These are phyloP conservation scores for Trichopus zeylanicus DNA, from an alignment of 116 monocot species.

Conservation along the genomic window DNA sequence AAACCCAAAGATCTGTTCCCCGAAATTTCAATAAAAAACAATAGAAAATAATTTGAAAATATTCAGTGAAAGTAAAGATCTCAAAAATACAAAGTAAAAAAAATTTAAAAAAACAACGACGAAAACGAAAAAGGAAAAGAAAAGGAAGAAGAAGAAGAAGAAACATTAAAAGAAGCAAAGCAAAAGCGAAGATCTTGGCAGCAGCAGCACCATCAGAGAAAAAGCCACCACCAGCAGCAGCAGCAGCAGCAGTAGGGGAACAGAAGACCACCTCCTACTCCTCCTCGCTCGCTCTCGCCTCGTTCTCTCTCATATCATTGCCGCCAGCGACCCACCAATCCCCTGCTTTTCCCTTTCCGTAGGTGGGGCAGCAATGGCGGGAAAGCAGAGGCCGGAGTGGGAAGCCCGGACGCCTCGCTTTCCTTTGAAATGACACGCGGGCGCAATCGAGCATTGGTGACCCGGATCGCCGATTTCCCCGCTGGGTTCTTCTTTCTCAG, in stretches of 20 bases:
- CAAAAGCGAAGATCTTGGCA: neutral
- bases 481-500: neutral
- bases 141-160: neutral
- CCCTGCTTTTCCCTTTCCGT: neutral
- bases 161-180: neutral
- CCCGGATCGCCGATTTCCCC: neutral
- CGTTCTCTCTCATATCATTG: constrained; percentile 2
- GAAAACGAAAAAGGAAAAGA: neutral
- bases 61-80: too few relatives aligned
- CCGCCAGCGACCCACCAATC: neutral
- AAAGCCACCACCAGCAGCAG: too few relatives aligned
- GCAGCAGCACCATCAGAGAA: neutral
- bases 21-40: too few relatives aligned
- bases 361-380: neutral
- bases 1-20: too few relatives aligned
- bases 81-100: too few relatives aligned
- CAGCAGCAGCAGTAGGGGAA: neutral
- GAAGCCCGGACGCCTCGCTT: neutral
- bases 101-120: neutral
- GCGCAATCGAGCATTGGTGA: neutral
- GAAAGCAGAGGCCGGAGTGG: neutral
- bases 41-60: too few relatives aligned
- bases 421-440: neutral
- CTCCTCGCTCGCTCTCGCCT: neutral
- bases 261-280: neutral